phyloP scores from a whole-genome alignment of 2,329 filamentous ascomycete species.

The Apiospora hydei region DNA sequence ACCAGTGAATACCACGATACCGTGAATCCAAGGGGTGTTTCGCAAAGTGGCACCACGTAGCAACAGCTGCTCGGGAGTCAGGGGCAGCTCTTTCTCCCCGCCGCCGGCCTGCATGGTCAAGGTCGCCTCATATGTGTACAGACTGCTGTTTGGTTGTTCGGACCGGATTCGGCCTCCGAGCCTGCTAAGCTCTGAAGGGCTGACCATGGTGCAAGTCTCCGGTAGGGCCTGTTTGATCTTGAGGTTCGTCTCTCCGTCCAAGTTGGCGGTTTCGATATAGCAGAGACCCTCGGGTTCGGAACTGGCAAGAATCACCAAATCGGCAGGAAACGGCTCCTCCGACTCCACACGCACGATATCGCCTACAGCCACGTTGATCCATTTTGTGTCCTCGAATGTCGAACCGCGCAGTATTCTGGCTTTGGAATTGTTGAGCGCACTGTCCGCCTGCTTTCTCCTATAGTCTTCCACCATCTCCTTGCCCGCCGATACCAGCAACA shows the following conservation, averaged over 20 bases:
- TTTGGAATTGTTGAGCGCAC: slow-evolving; percentile 85
- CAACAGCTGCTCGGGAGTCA: slow-evolving; percentile 91
- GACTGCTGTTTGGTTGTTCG: slow-evolving; percentile 96
- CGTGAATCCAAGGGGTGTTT: slow-evolving; percentile 97
- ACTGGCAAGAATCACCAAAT: slow-evolving; percentile 89
- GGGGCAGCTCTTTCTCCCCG: slow-evolving; percentile 88
- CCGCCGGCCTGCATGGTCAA: slow-evolving; percentile 89
- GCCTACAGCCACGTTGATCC: slow-evolving; percentile 92
- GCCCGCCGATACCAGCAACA: slow-evolving; percentile 90
- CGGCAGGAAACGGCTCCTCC: slow-evolving; percentile 93
- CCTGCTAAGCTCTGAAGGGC: slow-evolving; percentile 82
- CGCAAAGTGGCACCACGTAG: slow-evolving; percentile 91
- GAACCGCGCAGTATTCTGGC: slow-evolving; percentile 84
- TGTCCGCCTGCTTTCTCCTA: slow-evolving; percentile 86
- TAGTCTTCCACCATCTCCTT: slow-evolving; percentile 97
- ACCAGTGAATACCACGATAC: slow-evolving; percentile 94
- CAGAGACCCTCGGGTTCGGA: slow-evolving; percentile 97
- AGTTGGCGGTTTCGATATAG: slow-evolving; percentile 97
- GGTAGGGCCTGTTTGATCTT: slow-evolving; percentile 98
- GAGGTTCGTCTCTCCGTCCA: slow-evolving; percentile 97
- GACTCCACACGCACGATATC: slow-evolving; percentile 94
- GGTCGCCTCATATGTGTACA: slow-evolving; percentile 98
- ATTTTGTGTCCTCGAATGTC: slow-evolving; percentile 84
- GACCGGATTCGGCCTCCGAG: slow-evolving; percentile 88
- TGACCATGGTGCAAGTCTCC: slow-evolving; percentile 88